Evolutionary conservation across 805 yeast species (phyloP), one percentile per base, ranked within the genome.

Genomic region (Candida caryicola): DNA sequence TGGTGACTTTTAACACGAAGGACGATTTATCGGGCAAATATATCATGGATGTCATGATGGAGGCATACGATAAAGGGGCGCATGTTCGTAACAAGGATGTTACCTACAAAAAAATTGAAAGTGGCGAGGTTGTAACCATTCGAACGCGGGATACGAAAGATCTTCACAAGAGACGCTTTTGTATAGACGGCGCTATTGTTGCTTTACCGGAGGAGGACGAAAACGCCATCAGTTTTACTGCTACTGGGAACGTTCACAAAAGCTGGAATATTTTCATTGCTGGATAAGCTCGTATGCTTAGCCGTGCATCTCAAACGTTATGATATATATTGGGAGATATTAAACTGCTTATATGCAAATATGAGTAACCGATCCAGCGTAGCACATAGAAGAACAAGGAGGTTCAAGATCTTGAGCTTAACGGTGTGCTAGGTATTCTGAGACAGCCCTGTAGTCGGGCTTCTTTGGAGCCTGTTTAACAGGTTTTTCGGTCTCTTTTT

Each of bases 111-210:
- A 42, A 51, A 19, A 48, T 76, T 43, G 39, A 53, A 1, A 57
- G 52, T 4, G 42, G 46, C 2, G 70, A 65, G 29, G 53, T 50
- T 7, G 29, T 64, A 7, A 33, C 19, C 3, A 41, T 65, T 29
- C 29, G 39, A 3, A 43, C 51, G 3, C 34, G 27, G 4, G 35
- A 49, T 21, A 39, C 52, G 3, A 32, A 36, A 14, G 36, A 41
- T 6, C 31, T 37, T 3, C 52, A 50, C 9, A 50, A 63, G n/a
- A 60, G 74, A 44, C 61, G 88, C 23, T 71, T 82, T 55, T 84
- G 91, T 51, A 52, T 84, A 9, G 93, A 84, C 56, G 93, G 93
- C 0, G 60, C 73, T 14, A 79, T 77, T 16, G 46, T 65, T 12
- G 50, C 39, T 10, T 34, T 62, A 10, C 71, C 72, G 2, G 57